A percentile compares a stretch with the other conserved stretches of the same genome.
Evolutionary conservation across 2,329 filamentous ascomycete species (phyloP).

Genomic region (Pseudocercospora macadamiae): DNA sequence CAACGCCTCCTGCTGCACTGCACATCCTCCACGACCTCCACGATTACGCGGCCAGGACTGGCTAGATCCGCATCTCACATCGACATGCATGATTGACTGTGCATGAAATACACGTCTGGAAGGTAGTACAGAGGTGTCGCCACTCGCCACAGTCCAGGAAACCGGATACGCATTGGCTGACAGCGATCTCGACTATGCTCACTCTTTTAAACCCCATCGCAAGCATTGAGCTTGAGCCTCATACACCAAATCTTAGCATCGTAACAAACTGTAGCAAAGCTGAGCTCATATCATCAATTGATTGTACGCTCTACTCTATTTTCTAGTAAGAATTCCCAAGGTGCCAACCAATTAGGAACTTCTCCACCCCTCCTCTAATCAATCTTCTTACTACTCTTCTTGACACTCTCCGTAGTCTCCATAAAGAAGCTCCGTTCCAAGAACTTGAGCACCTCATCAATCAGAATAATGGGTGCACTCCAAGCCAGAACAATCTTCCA

Average conservation of each 20-base stretch:
- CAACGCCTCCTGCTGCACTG: not conserved
- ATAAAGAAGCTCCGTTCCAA: constrained; percentile 59
- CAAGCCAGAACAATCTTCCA: constrained; percentile 91
- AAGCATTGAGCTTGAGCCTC: too few relatives aligned
- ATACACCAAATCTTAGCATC: too few relatives aligned
- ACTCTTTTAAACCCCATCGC: too few relatives aligned
- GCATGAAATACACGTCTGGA: too few relatives aligned
- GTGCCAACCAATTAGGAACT: not conserved
- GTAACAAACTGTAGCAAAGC: too few relatives aligned
- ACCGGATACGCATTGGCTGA: too few relatives aligned
- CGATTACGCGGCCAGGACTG: not conserved
- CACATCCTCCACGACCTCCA: not conserved
- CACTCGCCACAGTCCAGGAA: too few relatives aligned
- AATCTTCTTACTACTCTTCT: constrained; percentile 24
- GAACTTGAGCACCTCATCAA: constrained; percentile 83
- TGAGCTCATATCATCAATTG: too few relatives aligned
- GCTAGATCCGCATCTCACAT: too few relatives aligned
- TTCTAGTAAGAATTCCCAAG: not conserved
- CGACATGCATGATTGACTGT: too few relatives aligned
- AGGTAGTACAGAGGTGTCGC: too few relatives aligned
- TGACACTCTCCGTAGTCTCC: constrained; percentile 28
- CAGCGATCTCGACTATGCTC: too few relatives aligned
- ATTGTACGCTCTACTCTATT: not conserved
- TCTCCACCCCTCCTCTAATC: constrained; percentile 14
- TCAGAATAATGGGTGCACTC: constrained; percentile 90